Evolutionary conservation across 2,329 filamentous ascomycete species (phyloP), one percentile per base, ranked within the genome.

Genomic region (Ambrosiella xylebori): DNA sequence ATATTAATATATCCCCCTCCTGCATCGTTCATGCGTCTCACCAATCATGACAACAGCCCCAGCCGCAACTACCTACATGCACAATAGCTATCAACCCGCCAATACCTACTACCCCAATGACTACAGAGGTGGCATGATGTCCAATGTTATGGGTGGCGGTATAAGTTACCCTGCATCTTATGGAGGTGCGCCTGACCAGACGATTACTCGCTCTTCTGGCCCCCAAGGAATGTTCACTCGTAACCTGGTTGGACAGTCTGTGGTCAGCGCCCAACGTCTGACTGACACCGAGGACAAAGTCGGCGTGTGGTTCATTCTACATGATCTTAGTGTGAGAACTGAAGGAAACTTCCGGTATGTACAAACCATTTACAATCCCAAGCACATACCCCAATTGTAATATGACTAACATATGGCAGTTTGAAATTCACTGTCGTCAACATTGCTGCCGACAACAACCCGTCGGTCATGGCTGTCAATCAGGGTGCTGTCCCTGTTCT

Each of bases 291-390:
- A 86, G 13, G 84, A 88, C 63, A 86, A 88, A 68, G 81, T 87
- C 55, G 91, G 91, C 1, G 89, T 95, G 63, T 98, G 91, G 91
- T 98, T 98, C 65, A 86, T 98, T 51, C 75, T 97, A 57, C 91
- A 96, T 68, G 93, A 98, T 71, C 75, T 98, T 49, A 95, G 89
- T 65, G 91, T 98, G 38, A 80, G 93, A 51, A 95, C 89, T 0
- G 93, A 97, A 69, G 93, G 93, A 9, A 80, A 76, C 61, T 98
- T 97, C 70, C 79, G 91, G 88, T 94, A 76, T 65, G 70, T 60
- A 38, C 12, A 40, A 41, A 15, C 47, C 8, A 17, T n/a, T 12
- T 56, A n/a, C 41, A 35, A 39, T 57, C 35, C 44, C 40, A 56
- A 39, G 49, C 38, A 12, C 54, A 41, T 39, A 35, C 47, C 9